These are phyloP conservation scores for Adansonia rubrostipa DNA, from an alignment of 441 rosid species.

Conservation along the genomic window DNA sequence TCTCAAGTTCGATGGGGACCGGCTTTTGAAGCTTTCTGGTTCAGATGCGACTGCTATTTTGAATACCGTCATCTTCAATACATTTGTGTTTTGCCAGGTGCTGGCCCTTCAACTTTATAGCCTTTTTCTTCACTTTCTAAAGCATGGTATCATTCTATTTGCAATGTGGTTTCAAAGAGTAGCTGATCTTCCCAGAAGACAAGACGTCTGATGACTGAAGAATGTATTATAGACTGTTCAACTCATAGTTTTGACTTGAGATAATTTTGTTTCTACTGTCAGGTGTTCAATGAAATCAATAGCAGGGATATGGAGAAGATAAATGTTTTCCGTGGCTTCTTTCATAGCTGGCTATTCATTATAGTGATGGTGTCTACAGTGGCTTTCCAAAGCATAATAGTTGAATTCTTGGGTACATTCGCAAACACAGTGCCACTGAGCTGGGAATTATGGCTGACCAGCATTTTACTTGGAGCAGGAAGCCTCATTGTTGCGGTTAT, in stretches of 20 bases:
- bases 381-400: conserved; percentile 47
- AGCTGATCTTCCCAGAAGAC: too few species aligned
- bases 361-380: conserved; percentile 43
- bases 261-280: conserved; percentile 11
- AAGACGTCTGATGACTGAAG: too few species aligned
- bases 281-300: conserved; percentile 65
- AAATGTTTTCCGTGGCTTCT: conserved; percentile 44
- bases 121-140: not conserved
- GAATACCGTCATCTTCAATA: conserved; percentile 64
- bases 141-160: not conserved
- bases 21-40: conserved; percentile 53
- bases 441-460: conserved; percentile 44
- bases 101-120: not conserved
- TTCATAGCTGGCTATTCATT: conserved; percentile 47
- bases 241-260: not conserved
- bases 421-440: conserved; percentile 49
- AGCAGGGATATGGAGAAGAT: conserved; percentile 58
- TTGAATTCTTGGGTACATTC: conserved; percentile 49
- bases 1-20: conserved; percentile 55
- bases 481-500: conserved; percentile 55
- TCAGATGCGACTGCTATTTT: conserved; percentile 53
- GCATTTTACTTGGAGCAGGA: conserved; percentile 51
- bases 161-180: not conserved
- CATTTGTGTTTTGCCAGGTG: conserved; percentile 62
- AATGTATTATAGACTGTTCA: not conserved